Percentiles rank a stretch among this genome's conserved stretches.
These are phyloP conservation scores for Endotrypanum monterogeii DNA, from an alignment of 208 protist genomes.

Conservation along the genomic window DNA sequence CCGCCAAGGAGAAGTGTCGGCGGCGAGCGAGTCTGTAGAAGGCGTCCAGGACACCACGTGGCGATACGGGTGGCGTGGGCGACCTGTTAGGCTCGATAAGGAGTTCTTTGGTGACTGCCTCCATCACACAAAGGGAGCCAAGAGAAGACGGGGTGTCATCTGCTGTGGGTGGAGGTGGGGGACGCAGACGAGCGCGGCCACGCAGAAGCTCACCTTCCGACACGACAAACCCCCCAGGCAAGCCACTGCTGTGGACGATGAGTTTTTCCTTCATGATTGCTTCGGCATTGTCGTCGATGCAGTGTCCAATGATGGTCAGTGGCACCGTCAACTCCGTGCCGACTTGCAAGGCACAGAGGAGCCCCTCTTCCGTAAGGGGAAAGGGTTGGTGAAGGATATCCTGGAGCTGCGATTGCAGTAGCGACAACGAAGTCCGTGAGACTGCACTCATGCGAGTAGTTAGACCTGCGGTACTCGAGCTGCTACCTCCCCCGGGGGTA, in stretches of 20 bases:
- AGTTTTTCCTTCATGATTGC: conserved; percentile 25
- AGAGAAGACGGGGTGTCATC: conserved; percentile 23
- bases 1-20: conserved; percentile 54
- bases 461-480: not conserved
- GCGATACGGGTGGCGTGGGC: not conserved
- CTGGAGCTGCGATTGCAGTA: conserved; percentile 16
- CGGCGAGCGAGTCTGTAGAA: conserved; percentile 55
- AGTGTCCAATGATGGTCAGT: conserved; percentile 38
- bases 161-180: not conserved
- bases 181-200: conserved; percentile 38
- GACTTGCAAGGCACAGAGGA: conserved; percentile 23
- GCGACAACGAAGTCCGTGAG: conserved; percentile 4
- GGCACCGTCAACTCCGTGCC: conserved; percentile 25
- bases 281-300: conserved; percentile 7
- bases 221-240: conserved; percentile 73
- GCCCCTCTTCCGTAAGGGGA: conserved; percentile 13
- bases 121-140: conserved; percentile 55
- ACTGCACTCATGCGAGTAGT: conserved; percentile 16
- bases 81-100: not conserved
- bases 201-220: conserved; percentile 32
- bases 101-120: conserved; percentile 43
- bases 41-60: conserved; percentile 38
- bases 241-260: conserved; percentile 67
- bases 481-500: not conserved
- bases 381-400: not conserved